These are phyloP conservation scores for Schizopora paradoxa DNA, from an alignment of 1,284 basidiomycete genomes.

Conservation along the genomic window DNA sequence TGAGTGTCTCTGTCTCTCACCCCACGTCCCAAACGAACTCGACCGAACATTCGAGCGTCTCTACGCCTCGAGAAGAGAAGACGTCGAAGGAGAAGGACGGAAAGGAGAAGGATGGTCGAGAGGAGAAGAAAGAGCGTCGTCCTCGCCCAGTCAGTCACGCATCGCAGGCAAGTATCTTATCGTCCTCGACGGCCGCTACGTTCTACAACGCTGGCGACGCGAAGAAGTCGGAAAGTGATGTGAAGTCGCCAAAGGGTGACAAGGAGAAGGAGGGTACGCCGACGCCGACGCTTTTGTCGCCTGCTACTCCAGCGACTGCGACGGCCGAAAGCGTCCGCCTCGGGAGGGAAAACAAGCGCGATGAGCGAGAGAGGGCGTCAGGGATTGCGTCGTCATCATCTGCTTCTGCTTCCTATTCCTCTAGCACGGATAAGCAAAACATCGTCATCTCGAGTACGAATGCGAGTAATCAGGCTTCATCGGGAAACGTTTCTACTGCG, in stretches of 20 bases:
- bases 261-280: background rate
- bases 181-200: background rate
- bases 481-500: background rate
- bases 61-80: background rate
- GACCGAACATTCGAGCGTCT: background rate
- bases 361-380: too few relatives aligned
- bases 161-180: background rate
- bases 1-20: slow-evolving; percentile 8
- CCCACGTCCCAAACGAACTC: background rate
- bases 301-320: background rate
- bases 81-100: slow-evolving; percentile 6
- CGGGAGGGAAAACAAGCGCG: too few relatives aligned
- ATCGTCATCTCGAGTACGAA: too few relatives aligned
- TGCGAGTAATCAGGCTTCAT: background rate
- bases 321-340: background rate
- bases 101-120: slow-evolving; percentile 3
- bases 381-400: too few relatives aligned
- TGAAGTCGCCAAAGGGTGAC: background rate
- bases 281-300: background rate
- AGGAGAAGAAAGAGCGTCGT: background rate
- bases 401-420: too few relatives aligned
- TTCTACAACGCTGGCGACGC: background rate
- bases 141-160: background rate
- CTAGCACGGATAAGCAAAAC: too few relatives aligned
- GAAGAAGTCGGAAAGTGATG: background rate